phyloP scores from a whole-genome alignment of 2,329 filamentous ascomycete genomes.

The Pseudopithomyces chartarum region DNA sequence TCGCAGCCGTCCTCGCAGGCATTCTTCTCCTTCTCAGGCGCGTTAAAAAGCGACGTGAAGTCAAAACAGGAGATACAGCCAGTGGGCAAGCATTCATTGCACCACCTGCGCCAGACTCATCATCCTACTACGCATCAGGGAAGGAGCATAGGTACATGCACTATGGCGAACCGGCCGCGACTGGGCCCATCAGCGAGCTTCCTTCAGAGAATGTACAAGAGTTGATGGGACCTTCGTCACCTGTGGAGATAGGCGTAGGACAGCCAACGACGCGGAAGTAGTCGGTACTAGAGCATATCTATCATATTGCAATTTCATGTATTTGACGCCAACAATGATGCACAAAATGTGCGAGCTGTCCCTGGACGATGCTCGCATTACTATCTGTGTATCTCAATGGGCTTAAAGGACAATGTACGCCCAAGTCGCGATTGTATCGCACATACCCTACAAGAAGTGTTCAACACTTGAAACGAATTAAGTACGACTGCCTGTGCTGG shows the following conservation, averaged over 20 bases:
- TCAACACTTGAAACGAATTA: background rate
- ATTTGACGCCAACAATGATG: background rate
- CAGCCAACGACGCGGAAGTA: background rate
- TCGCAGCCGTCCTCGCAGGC: constrained; percentile 16
- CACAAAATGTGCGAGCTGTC: background rate
- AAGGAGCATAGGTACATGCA: background rate
- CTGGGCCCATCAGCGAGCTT: background rate
- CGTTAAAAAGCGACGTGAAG: constrained; percentile 15
- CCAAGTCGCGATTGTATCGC: background rate
- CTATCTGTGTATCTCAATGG: background rate
- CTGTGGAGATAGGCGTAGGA: background rate
- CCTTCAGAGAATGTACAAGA: background rate
- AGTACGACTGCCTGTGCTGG: no score
- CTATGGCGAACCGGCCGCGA: background rate
- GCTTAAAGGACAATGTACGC: background rate
- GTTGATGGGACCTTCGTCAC: background rate
- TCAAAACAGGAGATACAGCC: background rate
- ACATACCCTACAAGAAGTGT: background rate
- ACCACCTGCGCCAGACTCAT: background rate
- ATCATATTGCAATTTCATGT: background rate
- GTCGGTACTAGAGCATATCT: background rate
- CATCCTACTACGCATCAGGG: background rate
- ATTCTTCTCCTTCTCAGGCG: constrained; percentile 21
- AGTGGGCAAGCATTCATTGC: background rate
- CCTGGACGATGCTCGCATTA: background rate